Conservation (phyloP, 2,329 filamentous ascomycete species). For the Sporothrix sp. region DNA sequence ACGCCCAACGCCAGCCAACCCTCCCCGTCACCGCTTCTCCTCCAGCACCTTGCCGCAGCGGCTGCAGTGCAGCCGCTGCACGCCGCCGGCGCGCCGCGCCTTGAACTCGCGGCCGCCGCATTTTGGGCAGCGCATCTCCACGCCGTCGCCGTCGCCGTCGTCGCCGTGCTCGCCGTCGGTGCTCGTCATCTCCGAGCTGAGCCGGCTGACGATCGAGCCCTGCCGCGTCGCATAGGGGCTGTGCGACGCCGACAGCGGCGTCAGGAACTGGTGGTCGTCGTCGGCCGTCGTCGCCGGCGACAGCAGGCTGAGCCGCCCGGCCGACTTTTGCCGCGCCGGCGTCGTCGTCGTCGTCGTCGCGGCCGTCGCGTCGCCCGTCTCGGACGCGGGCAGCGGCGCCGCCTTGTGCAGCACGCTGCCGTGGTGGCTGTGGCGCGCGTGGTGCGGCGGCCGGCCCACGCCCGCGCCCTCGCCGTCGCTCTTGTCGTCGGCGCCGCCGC, state of each 20-base stretch:
- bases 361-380: background rate
- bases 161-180: conserved; percentile 21
- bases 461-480: background rate
- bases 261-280: conserved; percentile 1
- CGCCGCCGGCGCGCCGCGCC: conserved; percentile 43
- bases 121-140: conserved; percentile 41
- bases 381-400: conserved; percentile 14
- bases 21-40: too few species aligned
- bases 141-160: conserved; percentile 11
- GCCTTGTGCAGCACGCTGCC: conserved; percentile 10
- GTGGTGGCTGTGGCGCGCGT: background rate
- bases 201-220: conserved; percentile 38
- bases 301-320: too few species aligned
- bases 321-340: background rate
- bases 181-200: conserved; percentile 47
- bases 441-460: conserved; percentile 19
- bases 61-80: conserved; percentile 51
- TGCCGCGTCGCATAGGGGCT: conserved; percentile 10
- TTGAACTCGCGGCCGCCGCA: conserved; percentile 56
- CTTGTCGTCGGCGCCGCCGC: background rate
- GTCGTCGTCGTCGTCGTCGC: background rate
- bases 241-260: background rate
- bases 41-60: conserved; percentile 35
- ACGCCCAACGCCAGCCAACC: too few species aligned
- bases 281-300: conserved; percentile 4